A percentile compares a stretch with the other conserved stretches of the same genome.
phyloP scores from a whole-genome alignment of 2,329 filamentous ascomycete species.

The Sclerotinia sclerotiorum region DNA sequence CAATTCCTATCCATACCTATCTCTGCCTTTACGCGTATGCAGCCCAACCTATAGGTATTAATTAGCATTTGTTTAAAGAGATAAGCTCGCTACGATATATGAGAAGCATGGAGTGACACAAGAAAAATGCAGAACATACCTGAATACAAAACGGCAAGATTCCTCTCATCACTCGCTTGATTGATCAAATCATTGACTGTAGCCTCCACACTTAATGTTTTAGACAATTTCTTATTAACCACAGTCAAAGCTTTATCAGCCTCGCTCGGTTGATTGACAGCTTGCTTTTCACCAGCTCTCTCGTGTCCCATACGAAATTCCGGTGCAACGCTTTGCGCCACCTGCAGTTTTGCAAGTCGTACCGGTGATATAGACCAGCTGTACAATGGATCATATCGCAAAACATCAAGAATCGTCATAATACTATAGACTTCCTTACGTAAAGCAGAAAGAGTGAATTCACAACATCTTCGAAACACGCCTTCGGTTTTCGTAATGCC shows the following conservation, averaged over 20 bases:
- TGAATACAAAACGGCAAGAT: slow-evolving; percentile 86
- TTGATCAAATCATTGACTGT: slow-evolving; percentile 98
- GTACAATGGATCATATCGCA: slow-evolving; percentile 97
- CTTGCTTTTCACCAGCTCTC: slow-evolving; percentile 41
- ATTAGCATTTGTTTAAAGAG: not conserved
- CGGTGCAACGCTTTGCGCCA: slow-evolving; percentile 51
- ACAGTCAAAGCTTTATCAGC: slow-evolving; percentile 89
- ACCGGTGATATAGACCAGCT: slow-evolving; percentile 86
- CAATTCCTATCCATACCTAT: not conserved
- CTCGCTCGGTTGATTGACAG: slow-evolving; percentile 65
- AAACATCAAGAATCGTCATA: slow-evolving; percentile 96
- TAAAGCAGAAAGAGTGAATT: slow-evolving; percentile 92
- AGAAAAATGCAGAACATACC: slow-evolving; percentile 36
- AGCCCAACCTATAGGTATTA: slow-evolving; percentile 47
- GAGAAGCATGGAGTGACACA: not conserved
- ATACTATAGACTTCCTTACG: slow-evolving; percentile 96
- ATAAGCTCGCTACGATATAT: not conserved
- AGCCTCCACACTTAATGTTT: slow-evolving; percentile 88
- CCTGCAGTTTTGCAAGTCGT: slow-evolving; percentile 63
- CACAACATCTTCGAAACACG: slow-evolving; percentile 95
- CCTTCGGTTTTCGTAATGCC: slow-evolving; percentile 93
- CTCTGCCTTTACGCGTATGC: slow-evolving; percentile 45
- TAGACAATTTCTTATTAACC: slow-evolving; percentile 92
- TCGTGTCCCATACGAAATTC: slow-evolving; percentile 37
- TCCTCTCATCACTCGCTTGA: slow-evolving; percentile 88